Base-by-base conservation (phyloP, 2,329 filamentous ascomycete species). In the Fusarium keratoplasticum region DNA sequence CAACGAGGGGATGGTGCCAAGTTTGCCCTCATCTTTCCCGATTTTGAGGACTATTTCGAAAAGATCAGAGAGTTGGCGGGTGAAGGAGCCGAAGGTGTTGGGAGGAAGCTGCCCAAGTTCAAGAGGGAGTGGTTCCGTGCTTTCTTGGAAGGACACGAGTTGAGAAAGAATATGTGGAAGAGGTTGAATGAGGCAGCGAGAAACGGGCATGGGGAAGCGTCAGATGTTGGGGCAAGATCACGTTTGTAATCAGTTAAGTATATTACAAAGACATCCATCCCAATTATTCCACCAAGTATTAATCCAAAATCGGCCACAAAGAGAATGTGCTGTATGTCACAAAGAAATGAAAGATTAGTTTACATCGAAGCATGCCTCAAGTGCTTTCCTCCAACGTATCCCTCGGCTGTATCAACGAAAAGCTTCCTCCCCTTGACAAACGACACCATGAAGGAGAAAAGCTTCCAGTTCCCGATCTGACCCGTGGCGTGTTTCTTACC, bases 11-110 rank as follows among this genome's bases (percentile, higher is more conserved):
- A 92, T 69, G 88, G 89, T 0, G 80, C 86, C 0, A 84, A 82
- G 2, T 93, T 93, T 72, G 84, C 86, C 0, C 82, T 89, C 2
- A 78, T 92, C 5, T 88, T 87, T 69, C 90, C 90, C 0, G 86
- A 92, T 44, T 92, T 92, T 74, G 87, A 90, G 69, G 86, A 89
- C 16, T 92, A 93, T 76, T 92, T 93, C 71, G 89, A 92, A 78
- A 83, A 82, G 1, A 66, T 91, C 22, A 83, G 89, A 57, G 71
- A 66, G 14, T 73, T 91, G 29, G 86, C 88, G 2, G 88, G 88
- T 0, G 84, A 86, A 57, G 82, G 83, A 0, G 78, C 79, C 16
- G 72, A 82, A 9, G 86, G 82, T 0, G 78, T 82, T 31, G 87
- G 87, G 1, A 82, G 87, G 66, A 75, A 73, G 62, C 73, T 87